phyloP scores from a whole-genome alignment of 306 rosid species.

The Ceratonia siliqua region DNA sequence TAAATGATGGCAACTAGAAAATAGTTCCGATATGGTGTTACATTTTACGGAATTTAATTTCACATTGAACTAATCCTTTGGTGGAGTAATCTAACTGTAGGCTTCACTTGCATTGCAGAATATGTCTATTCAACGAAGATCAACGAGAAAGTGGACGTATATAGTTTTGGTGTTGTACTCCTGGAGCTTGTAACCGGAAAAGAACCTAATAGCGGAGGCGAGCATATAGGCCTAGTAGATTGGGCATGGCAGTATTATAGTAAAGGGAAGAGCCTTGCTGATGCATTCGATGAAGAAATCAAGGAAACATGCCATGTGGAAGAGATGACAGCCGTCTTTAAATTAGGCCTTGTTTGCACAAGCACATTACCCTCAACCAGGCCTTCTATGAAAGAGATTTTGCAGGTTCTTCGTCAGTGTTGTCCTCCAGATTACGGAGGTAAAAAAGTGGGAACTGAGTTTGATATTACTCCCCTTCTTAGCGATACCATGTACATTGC shows the following conservation, averaged over 20 bases:
- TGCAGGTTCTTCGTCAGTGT: conserved; percentile 61
- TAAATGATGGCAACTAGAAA: conserved; percentile 18
- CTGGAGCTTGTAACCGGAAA: conserved; percentile 82
- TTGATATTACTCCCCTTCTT: conserved; percentile 66
- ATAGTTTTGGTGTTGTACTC: conserved; percentile 86
- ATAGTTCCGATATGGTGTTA: neutral
- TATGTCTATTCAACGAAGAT: conserved; percentile 69
- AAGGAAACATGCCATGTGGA: conserved; percentile 50
- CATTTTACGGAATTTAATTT: neutral
- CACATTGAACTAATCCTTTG: neutral
- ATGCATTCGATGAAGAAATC: conserved; percentile 61
- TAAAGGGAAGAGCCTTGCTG: conserved; percentile 52
- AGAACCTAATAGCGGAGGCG: conserved; percentile 52
- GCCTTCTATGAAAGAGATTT: conserved; percentile 68
- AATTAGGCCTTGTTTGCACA: conserved; percentile 81
- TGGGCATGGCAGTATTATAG: conserved; percentile 68
- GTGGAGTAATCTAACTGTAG: neutral
- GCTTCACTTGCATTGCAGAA: conserved; percentile 51
- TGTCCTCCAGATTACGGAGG: conserved; percentile 36
- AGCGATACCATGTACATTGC: conserved; percentile 48
- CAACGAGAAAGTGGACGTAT: conserved; percentile 76
- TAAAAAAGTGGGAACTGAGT: conserved; percentile 43
- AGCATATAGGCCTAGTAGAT: conserved; percentile 62
- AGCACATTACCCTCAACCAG: conserved; percentile 59
- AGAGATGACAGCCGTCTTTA: conserved; percentile 62